These are phyloP conservation scores for Xylaria longipes DNA, from an alignment of 495 filamentous ascomycete species.

Conservation along the genomic window DNA sequence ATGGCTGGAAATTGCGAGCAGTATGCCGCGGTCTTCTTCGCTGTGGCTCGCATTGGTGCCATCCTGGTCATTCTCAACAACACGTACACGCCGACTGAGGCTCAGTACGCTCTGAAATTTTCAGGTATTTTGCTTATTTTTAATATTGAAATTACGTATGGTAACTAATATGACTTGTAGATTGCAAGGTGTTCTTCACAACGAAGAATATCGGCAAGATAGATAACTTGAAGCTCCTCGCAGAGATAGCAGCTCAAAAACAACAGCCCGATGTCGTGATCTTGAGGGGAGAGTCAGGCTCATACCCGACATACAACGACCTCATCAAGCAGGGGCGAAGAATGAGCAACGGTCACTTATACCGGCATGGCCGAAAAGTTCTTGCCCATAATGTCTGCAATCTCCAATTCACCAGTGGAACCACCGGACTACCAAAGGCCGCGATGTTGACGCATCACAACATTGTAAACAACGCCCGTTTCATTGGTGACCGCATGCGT, in stretches of 20 bases:
- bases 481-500: conserved; percentile 72
- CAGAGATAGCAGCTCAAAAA: conserved; percentile 52
- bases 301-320: conserved; percentile 60
- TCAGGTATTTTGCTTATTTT: conserved; percentile 52
- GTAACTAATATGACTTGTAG: conserved; percentile 31
- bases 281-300: conserved; percentile 56
- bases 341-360: conserved; percentile 39
- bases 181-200: conserved; percentile 69
- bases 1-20: conserved; percentile 77
- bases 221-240: conserved; percentile 60
- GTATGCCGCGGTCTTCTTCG: conserved; percentile 73
- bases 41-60: conserved; percentile 68
- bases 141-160: neutral
- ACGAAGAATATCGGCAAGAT: conserved; percentile 65
- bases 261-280: conserved; percentile 56
- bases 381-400: conserved; percentile 69
- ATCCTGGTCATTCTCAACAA: conserved; percentile 74
- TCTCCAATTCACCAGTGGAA: conserved; percentile 74
- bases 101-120: conserved; percentile 67
- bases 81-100: conserved; percentile 71
- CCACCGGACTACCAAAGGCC: conserved; percentile 73
- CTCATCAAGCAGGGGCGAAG: conserved; percentile 52
- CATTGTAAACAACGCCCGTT: conserved; percentile 72
- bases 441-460: conserved; percentile 80
- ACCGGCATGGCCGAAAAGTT: conserved; percentile 50